Evolutionary conservation across 345 rosid species (phyloP).

Genomic region (Durio zibethinus): DNA sequence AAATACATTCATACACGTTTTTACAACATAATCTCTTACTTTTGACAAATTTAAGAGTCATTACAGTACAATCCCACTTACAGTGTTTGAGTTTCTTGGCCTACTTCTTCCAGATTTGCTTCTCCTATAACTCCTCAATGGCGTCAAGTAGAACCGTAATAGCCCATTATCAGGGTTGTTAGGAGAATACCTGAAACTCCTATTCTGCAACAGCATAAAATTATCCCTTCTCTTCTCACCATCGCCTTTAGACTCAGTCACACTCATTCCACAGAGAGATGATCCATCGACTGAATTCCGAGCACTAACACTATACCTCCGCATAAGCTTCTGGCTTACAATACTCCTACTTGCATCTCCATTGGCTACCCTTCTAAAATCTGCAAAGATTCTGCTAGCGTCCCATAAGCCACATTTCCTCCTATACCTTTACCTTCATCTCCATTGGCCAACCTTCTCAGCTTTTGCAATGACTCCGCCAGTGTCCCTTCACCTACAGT

Average conservation of each 20-base stretch:
- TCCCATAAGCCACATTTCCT: not conserved
- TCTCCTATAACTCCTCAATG: slow-evolving; percentile 49
- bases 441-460: slow-evolving; percentile 3
- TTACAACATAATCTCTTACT: slow-evolving; percentile 30
- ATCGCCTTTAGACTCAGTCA: slow-evolving; percentile 27
- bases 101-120: slow-evolving; percentile 61
- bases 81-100: slow-evolving; percentile 38
- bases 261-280: slow-evolving; percentile 22
- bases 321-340: slow-evolving; percentile 57
- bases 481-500: slow-evolving; percentile 2
- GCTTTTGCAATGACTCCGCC: slow-evolving; percentile 13
- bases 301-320: slow-evolving; percentile 57
- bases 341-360: slow-evolving; percentile 6
- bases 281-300: slow-evolving; percentile 42
- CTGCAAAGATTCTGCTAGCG: slow-evolving; percentile 16
- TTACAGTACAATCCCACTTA: slow-evolving; percentile 34
- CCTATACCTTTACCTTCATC: slow-evolving; percentile 1
- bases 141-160: slow-evolving; percentile 61
- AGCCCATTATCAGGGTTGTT: slow-evolving; percentile 53
- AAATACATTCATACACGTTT: slow-evolving; percentile 27
- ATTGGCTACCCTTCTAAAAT: slow-evolving; percentile 10
- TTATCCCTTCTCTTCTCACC: slow-evolving; percentile 36
- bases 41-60: slow-evolving; percentile 18
- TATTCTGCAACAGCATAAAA: slow-evolving; percentile 32
- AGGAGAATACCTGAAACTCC: slow-evolving; percentile 41